Conservation (phyloP, 306 rosid genomes). For the Vachellia collinsii region DNA sequence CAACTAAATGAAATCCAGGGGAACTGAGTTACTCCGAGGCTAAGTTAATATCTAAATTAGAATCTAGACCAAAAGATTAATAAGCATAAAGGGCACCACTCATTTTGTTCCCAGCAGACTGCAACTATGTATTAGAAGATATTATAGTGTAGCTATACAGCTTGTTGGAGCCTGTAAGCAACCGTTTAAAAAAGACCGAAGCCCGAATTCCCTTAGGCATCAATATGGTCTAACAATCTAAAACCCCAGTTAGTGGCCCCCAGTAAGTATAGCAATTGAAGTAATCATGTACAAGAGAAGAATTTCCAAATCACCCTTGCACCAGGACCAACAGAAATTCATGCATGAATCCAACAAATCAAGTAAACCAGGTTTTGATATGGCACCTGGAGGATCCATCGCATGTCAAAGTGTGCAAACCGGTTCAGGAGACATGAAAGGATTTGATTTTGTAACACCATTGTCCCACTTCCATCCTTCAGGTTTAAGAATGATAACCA, state of each 20-base stretch:
- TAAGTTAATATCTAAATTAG: no score
- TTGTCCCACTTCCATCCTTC: slow-evolving; percentile 40
- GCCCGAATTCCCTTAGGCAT: slow-evolving; percentile 28
- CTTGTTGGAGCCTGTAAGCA: slow-evolving; percentile 28
- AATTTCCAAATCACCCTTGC: slow-evolving; percentile 45
- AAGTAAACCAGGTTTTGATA: background rate
- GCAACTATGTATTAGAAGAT: slow-evolving; percentile 38
- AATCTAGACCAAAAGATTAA: background rate
- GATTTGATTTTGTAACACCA: slow-evolving; percentile 35
- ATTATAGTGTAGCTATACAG: slow-evolving; percentile 58
- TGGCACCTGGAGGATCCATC: background rate
- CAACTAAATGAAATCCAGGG: no score
- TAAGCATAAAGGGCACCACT: background rate
- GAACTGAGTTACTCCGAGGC: no score
- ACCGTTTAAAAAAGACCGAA: background rate
- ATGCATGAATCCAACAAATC: no score
- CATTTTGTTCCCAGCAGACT: slow-evolving; percentile 1
- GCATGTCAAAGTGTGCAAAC: background rate
- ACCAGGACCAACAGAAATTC: slow-evolving; percentile 7
- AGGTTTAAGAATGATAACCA: slow-evolving; percentile 21
- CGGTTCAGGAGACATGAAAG: slow-evolving; percentile 33
- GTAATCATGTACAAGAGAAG: slow-evolving; percentile 52
- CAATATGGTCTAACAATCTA: slow-evolving; percentile 37
- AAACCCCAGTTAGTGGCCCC: slow-evolving; percentile 41
- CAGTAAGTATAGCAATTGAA: slow-evolving; percentile 48